A percentile compares a stretch with the other conserved stretches of the same genome.
These are phyloP conservation scores for Brettanomyces naardenensis DNA, from an alignment of 805 yeast genomes.

Conservation along the genomic window DNA sequence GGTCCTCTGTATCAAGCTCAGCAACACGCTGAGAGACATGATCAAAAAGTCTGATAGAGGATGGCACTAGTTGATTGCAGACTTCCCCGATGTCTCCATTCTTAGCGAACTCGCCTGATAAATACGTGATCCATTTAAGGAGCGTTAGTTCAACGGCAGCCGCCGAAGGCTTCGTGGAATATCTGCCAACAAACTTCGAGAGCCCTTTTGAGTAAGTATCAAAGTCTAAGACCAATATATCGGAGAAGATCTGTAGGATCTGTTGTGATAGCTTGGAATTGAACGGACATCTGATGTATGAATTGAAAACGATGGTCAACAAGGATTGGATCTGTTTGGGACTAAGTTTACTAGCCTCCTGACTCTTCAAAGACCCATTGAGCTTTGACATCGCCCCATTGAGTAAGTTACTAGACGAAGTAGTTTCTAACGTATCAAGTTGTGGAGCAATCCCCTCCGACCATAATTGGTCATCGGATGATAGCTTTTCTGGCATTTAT, in stretches of 20 bases:
- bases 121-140: constrained; percentile 45
- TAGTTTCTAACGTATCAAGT: constrained; percentile 11
- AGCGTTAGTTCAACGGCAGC: constrained; percentile 48
- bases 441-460: constrained; percentile 11
- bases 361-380: constrained; percentile 21
- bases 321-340: constrained; percentile 22
- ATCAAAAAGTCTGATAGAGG: constrained; percentile 32
- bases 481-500: neutral
- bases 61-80: constrained; percentile 16
- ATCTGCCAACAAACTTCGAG: constrained; percentile 30
- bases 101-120: constrained; percentile 23
- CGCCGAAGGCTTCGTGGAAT: constrained; percentile 34
- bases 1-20: constrained; percentile 22
- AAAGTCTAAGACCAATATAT: constrained; percentile 26
- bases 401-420: constrained; percentile 31
- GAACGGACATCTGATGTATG: constrained; percentile 39
- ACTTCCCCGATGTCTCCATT: constrained; percentile 15
- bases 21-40: constrained; percentile 16
- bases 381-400: constrained; percentile 27
- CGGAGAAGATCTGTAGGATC: constrained; percentile 32
- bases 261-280: constrained; percentile 41
- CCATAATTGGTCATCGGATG: neutral
- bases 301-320: constrained; percentile 33
- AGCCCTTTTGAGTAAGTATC: constrained; percentile 24
- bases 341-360: constrained; percentile 6